These are phyloP conservation scores for Aphanoascus verrucosus DNA, from an alignment of 2,329 filamentous ascomycete genomes.

Conservation along the genomic window DNA sequence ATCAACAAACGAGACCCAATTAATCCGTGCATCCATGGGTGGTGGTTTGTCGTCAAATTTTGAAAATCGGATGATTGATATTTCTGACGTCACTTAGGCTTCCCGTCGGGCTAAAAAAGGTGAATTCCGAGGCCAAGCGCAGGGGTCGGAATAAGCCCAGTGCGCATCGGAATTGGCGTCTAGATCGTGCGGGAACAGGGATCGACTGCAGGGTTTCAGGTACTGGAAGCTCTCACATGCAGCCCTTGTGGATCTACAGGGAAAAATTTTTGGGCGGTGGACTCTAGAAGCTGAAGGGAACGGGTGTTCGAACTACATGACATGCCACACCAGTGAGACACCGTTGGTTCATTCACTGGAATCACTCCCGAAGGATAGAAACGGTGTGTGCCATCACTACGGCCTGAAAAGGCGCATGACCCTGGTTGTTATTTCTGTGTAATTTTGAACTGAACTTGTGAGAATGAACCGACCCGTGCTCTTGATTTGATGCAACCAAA, in stretches of 20 bases:
- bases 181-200: not conserved
- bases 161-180: conserved; percentile 8
- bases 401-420: too few relatives aligned
- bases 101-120: conserved; percentile 2
- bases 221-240: not conserved
- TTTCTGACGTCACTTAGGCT: not conserved
- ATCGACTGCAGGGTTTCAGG: not conserved
- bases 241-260: conserved; percentile 7
- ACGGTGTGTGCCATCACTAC: too few relatives aligned
- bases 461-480: too few relatives aligned
- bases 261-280: conserved; percentile 3
- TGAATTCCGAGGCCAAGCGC: conserved; percentile 7
- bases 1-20: conserved; percentile 6
- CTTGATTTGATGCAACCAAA: too few relatives aligned
- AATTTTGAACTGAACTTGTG: too few relatives aligned
- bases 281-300: not conserved
- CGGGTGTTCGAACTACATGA: not conserved
- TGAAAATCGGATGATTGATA: not conserved
- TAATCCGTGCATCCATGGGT: not conserved
- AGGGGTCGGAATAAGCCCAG: conserved; percentile 3
- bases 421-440: too few relatives aligned
- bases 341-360: not conserved
- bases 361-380: not conserved
- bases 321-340: not conserved
- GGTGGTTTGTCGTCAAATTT: not conserved